Conservation (phyloP, 441 rosid genomes). For the Gossypium lobatum region DNA sequence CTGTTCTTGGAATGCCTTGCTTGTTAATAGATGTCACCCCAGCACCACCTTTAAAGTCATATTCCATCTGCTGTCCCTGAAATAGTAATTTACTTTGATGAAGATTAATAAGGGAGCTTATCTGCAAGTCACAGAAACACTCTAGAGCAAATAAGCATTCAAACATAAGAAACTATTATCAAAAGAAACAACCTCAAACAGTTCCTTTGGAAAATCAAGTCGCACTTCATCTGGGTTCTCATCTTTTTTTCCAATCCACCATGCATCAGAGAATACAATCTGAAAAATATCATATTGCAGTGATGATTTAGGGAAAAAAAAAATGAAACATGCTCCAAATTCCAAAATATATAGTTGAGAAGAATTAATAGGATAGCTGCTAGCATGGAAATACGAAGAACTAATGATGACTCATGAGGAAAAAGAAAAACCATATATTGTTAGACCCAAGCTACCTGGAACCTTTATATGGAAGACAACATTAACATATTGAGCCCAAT, state of each 20-base stretch:
- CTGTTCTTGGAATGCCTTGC: slow-evolving; percentile 25
- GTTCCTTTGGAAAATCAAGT: slow-evolving; percentile 73
- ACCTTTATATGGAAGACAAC: background rate
- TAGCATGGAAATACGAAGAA: background rate
- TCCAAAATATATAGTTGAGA: background rate
- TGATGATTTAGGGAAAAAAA: background rate
- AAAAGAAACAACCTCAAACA: slow-evolving; percentile 49
- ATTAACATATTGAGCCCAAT: background rate
- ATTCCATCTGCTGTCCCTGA: slow-evolving; percentile 49
- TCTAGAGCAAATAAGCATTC: background rate
- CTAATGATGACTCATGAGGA: background rate
- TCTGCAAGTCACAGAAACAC: slow-evolving; percentile 2
- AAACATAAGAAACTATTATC: background rate
- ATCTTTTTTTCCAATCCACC: slow-evolving; percentile 93
- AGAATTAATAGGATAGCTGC: background rate
- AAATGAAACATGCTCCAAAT: background rate
- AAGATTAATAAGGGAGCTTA: background rate
- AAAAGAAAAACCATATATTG: background rate
- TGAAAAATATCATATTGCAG: slow-evolving; percentile 21
- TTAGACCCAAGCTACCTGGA: background rate
- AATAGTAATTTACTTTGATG: slow-evolving; percentile 13
- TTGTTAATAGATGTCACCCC: slow-evolving; percentile 45
- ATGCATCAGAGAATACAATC: slow-evolving; percentile 90
- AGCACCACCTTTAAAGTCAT: slow-evolving; percentile 75
- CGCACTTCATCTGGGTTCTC: slow-evolving; percentile 79